Conservation (phyloP, 2,329 filamentous ascomycete genomes). For the Penicillium carneum region DNA sequence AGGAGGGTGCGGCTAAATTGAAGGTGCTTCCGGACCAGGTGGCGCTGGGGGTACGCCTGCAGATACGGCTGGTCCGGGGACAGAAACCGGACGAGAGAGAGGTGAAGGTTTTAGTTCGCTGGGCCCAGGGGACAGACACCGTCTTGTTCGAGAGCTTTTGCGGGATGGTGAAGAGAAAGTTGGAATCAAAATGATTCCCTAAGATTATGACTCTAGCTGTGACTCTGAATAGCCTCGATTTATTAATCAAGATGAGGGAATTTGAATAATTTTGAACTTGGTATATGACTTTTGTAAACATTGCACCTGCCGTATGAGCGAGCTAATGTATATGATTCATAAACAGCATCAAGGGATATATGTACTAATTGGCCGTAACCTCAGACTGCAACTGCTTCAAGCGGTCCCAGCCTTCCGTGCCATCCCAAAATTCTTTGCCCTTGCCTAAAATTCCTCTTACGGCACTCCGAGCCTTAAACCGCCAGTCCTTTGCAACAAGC, state of each 20-base stretch:
- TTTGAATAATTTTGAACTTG: constrained; percentile 6
- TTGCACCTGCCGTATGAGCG: neutral
- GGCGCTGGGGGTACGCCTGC: constrained; percentile 66
- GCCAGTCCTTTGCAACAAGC: constrained; percentile 80
- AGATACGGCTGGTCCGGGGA: constrained; percentile 51
- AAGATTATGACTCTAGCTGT: neutral
- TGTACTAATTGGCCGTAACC: constrained; percentile 42
- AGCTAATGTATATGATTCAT: constrained; percentile 14
- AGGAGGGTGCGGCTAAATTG: constrained; percentile 36
- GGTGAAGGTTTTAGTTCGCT: constrained; percentile 65
- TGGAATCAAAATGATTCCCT: constrained; percentile 34
- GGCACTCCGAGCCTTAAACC: constrained; percentile 84
- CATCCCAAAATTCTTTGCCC: constrained; percentile 84
- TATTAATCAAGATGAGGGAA: neutral
- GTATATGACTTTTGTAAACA: constrained; percentile 13
- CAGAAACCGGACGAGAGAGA: constrained; percentile 44
- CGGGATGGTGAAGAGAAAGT: constrained; percentile 73
- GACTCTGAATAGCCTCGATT: neutral
- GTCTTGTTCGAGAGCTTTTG: constrained; percentile 86
- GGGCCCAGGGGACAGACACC: constrained; percentile 77
- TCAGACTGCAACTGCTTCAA: constrained; percentile 51
- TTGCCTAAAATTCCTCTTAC: constrained; percentile 82
- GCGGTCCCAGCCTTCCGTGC: constrained; percentile 55
- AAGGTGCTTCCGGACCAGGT: constrained; percentile 48
- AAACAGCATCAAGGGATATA: constrained; percentile 18